These are phyloP conservation scores for Diaporthe sp. DNA, from an alignment of 2,329 filamentous ascomycete species.

Conservation along the genomic window DNA sequence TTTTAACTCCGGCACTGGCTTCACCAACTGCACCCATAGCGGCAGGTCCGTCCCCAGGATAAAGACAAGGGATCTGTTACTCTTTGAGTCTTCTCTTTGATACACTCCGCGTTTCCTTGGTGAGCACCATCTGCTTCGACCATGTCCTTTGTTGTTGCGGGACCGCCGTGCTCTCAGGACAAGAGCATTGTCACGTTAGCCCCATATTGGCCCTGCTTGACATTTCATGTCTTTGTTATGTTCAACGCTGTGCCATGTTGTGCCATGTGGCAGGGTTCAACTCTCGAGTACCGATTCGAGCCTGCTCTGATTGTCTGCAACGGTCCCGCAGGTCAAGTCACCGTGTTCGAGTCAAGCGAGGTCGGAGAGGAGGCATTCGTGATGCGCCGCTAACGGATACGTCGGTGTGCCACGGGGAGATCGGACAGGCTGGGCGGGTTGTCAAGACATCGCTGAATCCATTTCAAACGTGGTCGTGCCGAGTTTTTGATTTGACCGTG, in stretches of 20 bases:
- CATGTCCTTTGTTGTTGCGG: conserved; percentile 26
- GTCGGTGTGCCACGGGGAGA: conserved; percentile 22
- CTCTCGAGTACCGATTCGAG: neutral
- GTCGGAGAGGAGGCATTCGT: neutral
- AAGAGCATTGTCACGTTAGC: conserved; percentile 5
- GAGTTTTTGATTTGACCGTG: conserved; percentile 32
- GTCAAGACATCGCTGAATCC: conserved; percentile 34
- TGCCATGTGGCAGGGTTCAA: neutral
- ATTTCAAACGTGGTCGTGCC: conserved; percentile 37
- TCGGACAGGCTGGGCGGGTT: conserved; percentile 9
- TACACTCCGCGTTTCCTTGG: neutral
- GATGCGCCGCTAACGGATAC: conserved; percentile 4
- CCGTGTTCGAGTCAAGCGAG: neutral
- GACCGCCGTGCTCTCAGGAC: neutral
- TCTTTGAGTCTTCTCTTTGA: conserved; percentile 35
- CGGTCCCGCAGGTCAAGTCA: conserved; percentile 14
- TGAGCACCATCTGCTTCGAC: conserved; percentile 3
- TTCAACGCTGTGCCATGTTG: neutral
- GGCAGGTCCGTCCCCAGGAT: neutral
- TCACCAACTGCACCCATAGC: neutral
- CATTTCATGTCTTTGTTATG: neutral
- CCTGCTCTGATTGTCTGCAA: neutral
- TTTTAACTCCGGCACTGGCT: conserved; percentile 9
- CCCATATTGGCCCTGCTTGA: neutral
- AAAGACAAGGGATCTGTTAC: conserved; percentile 3